Evolutionary conservation across 768 basidiomycete species (phyloP).

Genomic region (Lactarius tabidus): DNA sequence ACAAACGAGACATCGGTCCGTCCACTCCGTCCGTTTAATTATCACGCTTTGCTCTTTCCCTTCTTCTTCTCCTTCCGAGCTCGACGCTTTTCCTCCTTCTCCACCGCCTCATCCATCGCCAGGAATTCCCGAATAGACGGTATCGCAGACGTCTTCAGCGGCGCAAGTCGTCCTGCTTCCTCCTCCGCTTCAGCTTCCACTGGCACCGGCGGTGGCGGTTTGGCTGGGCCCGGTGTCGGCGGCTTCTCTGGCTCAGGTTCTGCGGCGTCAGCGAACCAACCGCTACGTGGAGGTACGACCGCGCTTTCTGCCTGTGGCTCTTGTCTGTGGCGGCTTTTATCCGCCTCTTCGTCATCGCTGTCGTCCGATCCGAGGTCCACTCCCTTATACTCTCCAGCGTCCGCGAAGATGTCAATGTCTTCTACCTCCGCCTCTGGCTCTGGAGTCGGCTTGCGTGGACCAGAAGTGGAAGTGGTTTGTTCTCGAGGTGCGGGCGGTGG

Average conservation of each 20-base stretch:
- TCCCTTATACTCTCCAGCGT: slow-evolving; percentile 78
- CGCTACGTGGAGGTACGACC: slow-evolving; percentile 1
- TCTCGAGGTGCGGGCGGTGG: slow-evolving; percentile 16
- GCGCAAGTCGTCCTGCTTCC: slow-evolving; percentile 56
- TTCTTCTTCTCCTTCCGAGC: slow-evolving; percentile 77
- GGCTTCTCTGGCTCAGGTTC: neutral
- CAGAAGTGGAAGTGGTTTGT: slow-evolving; percentile 5
- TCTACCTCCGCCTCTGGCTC: slow-evolving; percentile 48
- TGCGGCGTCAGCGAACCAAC: slow-evolving; percentile 16
- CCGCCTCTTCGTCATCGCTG: slow-evolving; percentile 23
- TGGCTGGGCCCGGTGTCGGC: slow-evolving; percentile 5
- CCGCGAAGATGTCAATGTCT: slow-evolving; percentile 85
- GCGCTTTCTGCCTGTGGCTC: neutral
- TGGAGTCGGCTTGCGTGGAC: slow-evolving; percentile 28
- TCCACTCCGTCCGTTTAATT: neutral
- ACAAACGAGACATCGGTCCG: neutral
- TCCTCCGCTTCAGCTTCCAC: slow-evolving; percentile 44
- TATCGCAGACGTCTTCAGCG: slow-evolving; percentile 73
- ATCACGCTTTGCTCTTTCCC: slow-evolving; percentile 33
- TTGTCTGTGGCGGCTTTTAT: neutral
- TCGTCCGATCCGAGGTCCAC: slow-evolving; percentile 49
- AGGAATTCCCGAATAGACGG: slow-evolving; percentile 83
- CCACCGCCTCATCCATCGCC: slow-evolving; percentile 67
- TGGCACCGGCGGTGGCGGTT: slow-evolving; percentile 28
- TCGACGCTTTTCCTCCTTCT: slow-evolving; percentile 60